Evolutionary conservation across 495 filamentous ascomycete genomes (phyloP).

Genomic region (Bathelium albidoporum): DNA sequence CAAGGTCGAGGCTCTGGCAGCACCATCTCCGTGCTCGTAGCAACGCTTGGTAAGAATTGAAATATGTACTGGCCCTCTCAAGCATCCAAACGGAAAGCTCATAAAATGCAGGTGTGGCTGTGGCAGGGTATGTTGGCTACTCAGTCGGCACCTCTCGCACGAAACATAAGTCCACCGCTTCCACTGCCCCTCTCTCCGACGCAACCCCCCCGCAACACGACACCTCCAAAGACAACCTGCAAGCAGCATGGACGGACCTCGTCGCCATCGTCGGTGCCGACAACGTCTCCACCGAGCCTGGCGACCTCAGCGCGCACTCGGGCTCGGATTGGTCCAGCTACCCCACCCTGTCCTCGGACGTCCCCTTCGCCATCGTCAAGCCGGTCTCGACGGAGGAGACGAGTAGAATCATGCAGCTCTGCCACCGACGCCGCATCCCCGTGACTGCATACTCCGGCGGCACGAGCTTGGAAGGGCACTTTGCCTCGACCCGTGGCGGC

Average conservation of each 20-base stretch:
- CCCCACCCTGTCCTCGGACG: slow-evolving; percentile 26
- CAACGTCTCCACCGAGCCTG: slow-evolving; percentile 65
- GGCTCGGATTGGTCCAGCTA: slow-evolving; percentile 88
- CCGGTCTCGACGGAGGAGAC: slow-evolving; percentile 35
- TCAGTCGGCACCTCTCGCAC: slow-evolving; percentile 57
- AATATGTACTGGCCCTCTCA: no score
- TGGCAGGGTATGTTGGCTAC: slow-evolving; percentile 55
- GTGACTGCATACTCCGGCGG: slow-evolving; percentile 69
- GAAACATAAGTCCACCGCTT: slow-evolving; percentile 49
- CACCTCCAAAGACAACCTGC: slow-evolving; percentile 60
- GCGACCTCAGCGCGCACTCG: slow-evolving; percentile 60
- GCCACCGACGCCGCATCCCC: slow-evolving; percentile 58
- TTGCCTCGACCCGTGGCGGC: slow-evolving; percentile 60
- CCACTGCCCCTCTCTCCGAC: slow-evolving; percentile 60
- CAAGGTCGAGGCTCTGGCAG: slow-evolving; percentile 43
- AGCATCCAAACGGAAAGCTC: background rate
- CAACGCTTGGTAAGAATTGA: slow-evolving; percentile 5
- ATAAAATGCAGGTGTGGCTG: slow-evolving; percentile 40
- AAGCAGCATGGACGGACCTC: slow-evolving; percentile 92
- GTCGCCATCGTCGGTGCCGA: slow-evolving; percentile 71
- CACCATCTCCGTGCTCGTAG: slow-evolving; percentile 25
- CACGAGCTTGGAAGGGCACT: slow-evolving; percentile 73
- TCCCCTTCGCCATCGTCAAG: slow-evolving; percentile 29
- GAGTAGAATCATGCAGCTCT: slow-evolving; percentile 62
- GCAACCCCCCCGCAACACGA: slow-evolving; percentile 57